phyloP scores from a whole-genome alignment of 1,284 basidiomycete genomes.

The Phellopilus nigrolimitatus region DNA sequence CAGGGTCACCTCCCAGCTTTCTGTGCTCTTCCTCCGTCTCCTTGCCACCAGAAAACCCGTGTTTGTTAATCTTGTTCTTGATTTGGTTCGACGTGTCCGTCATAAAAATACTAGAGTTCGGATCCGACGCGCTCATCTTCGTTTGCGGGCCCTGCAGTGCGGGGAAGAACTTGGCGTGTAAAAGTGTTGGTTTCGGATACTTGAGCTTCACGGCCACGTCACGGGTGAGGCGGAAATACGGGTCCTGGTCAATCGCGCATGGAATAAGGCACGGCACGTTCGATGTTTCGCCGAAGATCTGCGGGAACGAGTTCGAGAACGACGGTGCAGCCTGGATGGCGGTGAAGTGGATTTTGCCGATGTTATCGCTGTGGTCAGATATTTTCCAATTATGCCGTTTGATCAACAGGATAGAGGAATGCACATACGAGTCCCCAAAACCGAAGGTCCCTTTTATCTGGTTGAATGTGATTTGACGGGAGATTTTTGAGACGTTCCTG shows the following conservation, averaged over 20 bases:
- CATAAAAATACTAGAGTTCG: conserved; percentile 93
- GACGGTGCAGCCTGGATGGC: conserved; percentile 96
- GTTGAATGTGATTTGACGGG: conserved; percentile 88
- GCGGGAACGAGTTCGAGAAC: conserved; percentile 98
- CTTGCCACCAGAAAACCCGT: conserved; percentile 86
- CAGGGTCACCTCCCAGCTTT: conserved; percentile 84
- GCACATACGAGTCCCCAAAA: conserved; percentile 84
- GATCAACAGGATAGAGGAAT: background rate
- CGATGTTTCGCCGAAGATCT: conserved; percentile 85
- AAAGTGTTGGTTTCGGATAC: conserved; percentile 90
- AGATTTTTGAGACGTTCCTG: conserved; percentile 90
- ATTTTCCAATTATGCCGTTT: background rate
- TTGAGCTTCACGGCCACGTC: conserved; percentile 93
- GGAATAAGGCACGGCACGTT: conserved; percentile 95
- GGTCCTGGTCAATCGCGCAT: conserved; percentile 97
- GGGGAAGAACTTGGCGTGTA: conserved; percentile 98
- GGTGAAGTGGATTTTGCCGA: conserved; percentile 97
- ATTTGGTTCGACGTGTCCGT: conserved; percentile 90
- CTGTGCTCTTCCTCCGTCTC: conserved; percentile 95
- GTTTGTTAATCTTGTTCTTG: conserved; percentile 96
- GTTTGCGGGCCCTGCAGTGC: conserved; percentile 96
- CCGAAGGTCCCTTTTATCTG: conserved; percentile 96
- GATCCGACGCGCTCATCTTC: conserved; percentile 97
- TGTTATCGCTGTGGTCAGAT: conserved; percentile 74
- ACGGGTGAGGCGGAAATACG: conserved; percentile 96